Conservation (phyloP, 371 early-diverging fungal species). For the Mucor irregularis region DNA sequence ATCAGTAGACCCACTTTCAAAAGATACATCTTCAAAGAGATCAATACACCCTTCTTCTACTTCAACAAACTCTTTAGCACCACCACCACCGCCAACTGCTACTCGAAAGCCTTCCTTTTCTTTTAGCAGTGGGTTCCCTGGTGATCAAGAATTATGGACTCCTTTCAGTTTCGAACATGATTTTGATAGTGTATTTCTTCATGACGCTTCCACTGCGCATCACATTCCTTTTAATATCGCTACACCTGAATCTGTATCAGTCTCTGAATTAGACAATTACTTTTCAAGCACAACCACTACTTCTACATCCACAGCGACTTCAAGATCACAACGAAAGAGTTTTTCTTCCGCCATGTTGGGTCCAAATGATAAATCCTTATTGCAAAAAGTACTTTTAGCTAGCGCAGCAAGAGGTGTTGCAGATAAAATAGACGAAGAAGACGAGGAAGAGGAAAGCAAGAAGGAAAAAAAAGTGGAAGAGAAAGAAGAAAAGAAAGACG, state of each 20-base stretch:
- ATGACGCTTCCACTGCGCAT: slow-evolving; percentile 24
- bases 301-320: background rate
- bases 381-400: slow-evolving; percentile 40
- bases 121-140: slow-evolving; percentile 23
- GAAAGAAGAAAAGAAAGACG: background rate
- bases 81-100: background rate
- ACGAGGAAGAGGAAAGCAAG: background rate
- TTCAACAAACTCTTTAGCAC: background rate
- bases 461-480: background rate
- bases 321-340: slow-evolving; percentile 20
- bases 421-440: slow-evolving; percentile 21
- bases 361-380: slow-evolving; percentile 28
- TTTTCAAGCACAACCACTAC: slow-evolving; percentile 22
- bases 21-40: too few relatives aligned
- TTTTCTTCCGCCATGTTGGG: slow-evolving; percentile 22
- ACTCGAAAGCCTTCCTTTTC: slow-evolving; percentile 26
- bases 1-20: background rate
- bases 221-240: slow-evolving; percentile 39
- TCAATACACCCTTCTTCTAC: background rate
- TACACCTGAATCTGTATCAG: slow-evolving; percentile 50
- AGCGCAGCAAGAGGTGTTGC: slow-evolving; percentile 33
- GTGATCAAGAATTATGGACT: slow-evolving; percentile 50
- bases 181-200: slow-evolving; percentile 46
- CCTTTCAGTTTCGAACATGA: slow-evolving; percentile 48
- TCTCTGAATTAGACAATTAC: slow-evolving; percentile 47